Conservation (phyloP, 208 protist genomes). For the Trypanosoma melophagium region DNA sequence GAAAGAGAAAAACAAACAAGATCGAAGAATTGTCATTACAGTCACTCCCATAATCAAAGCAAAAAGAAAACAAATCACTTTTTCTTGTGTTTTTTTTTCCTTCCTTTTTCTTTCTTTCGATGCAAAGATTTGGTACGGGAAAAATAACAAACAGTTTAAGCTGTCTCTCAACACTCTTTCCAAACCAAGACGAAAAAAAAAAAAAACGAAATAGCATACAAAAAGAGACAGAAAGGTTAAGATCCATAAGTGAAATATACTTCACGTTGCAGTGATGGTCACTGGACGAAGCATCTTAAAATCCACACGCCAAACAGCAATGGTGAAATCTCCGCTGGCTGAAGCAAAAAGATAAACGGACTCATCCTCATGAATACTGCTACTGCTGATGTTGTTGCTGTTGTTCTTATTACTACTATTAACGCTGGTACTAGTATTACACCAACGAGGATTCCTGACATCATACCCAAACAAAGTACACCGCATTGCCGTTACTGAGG, state of each 20-base stretch:
- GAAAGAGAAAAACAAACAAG: too few species aligned
- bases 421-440: slow-evolving; percentile 10
- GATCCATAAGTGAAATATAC: background rate
- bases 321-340: slow-evolving; percentile 56
- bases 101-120: too few species aligned
- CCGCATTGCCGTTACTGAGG: slow-evolving; percentile 1
- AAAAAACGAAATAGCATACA: slow-evolving; percentile 15
- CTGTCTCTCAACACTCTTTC: too few species aligned
- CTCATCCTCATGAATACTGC: slow-evolving; percentile 13
- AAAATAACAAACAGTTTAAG: too few species aligned
- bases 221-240: background rate
- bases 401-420: background rate
- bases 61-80: too few species aligned
- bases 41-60: too few species aligned
- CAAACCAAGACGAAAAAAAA: background rate
- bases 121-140: too few species aligned
- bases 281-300: slow-evolving; percentile 38
- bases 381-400: background rate
- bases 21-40: too few species aligned
- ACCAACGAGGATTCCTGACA: slow-evolving; percentile 43
- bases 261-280: background rate
- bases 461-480: slow-evolving; percentile 68
- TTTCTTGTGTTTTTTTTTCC: too few species aligned
- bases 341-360: slow-evolving; percentile 70
- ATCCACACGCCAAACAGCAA: slow-evolving; percentile 78